Base-by-base conservation (phyloP, 2,329 filamentous ascomycete species). In the Verticillium tricorpus region DNA sequence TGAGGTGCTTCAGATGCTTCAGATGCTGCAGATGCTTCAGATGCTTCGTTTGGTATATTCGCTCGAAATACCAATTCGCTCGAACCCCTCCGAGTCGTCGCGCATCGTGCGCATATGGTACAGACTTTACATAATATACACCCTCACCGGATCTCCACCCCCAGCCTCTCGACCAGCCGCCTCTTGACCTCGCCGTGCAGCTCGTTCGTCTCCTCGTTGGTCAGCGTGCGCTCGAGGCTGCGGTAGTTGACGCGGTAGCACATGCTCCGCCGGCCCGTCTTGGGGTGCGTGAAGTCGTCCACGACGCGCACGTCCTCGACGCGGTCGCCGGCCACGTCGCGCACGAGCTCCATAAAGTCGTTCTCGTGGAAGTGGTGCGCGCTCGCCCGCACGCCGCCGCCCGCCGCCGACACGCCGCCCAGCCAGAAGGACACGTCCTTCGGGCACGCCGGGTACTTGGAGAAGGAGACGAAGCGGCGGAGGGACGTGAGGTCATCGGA, bases 351-450 rank as follows among this genome's bases (percentile, higher is more conserved):
- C 94, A 98, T 98, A 59, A 98, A 82, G 75, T 99, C 95, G 76
- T 98, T 98, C 74, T 96, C 93, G 74, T 98, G 94, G 72, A 97
- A 92, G 68, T 79, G 77, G 32, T 75, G 71, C 62, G 68, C 74
- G 69, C 74, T 80, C 62, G 69, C 75, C 54, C 67, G 71, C 5
- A 67, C 70, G 60, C 77, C 81, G 32, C 82, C 82, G 14, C 78
- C 82, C 3, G 77, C 82, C 25, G 79, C 75, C 2, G 80, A 78
- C 7, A 75, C 5, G 76, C 79, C 73, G 19, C 75, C 79, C 60
- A 98, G 78, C 95, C 95, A 99, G 76, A 99, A 99, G 0, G 93
- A 91, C 12, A 98, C 90, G 73, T 99, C 95, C 77, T 94, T 94
- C 72, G 90, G 90, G 74, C 92, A 96, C 25, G 89, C 87, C 1